Conservation (phyloP, 75 land plant genomes). For the Selaginella tamariscina region DNA sequence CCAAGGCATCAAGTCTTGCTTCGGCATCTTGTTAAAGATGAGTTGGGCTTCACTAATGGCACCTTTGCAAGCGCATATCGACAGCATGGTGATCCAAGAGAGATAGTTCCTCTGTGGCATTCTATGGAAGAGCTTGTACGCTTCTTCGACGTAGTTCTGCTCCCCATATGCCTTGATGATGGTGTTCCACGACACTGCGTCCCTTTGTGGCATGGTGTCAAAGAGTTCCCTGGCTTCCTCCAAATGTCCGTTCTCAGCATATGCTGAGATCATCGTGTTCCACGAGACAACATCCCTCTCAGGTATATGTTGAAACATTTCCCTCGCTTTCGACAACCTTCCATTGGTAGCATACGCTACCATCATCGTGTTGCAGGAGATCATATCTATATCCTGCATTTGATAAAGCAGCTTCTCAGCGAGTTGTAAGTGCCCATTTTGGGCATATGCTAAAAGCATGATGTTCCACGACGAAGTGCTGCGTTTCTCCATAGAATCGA, state of each 20-base stretch:
- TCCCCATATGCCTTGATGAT: not conserved
- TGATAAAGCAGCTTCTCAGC: no score
- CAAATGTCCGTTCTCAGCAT: not conserved
- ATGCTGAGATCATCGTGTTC: not conserved
- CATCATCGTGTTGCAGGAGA: not conserved
- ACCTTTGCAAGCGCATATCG: not conserved
- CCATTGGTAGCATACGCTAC: not conserved
- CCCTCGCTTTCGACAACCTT: not conserved
- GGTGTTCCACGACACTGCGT: not conserved
- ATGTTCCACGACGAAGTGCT: no score
- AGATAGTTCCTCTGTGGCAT: not conserved
- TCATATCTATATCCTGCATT: no score
- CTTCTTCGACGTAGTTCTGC: not conserved
- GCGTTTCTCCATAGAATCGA: no score
- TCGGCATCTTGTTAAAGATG: not conserved
- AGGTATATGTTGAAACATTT: not conserved
- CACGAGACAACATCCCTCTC: not conserved
- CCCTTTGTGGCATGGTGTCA: not conserved
- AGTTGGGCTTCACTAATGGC: not conserved
- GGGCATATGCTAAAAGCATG: no score
- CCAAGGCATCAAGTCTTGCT: not conserved
- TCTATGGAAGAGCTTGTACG: not conserved
- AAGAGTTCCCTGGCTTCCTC: not conserved
- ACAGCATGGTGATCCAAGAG: not conserved
- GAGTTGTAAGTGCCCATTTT: no score